These are phyloP conservation scores for Fusarium sororula DNA, from an alignment of 2,329 filamentous ascomycete genomes.

Conservation along the genomic window DNA sequence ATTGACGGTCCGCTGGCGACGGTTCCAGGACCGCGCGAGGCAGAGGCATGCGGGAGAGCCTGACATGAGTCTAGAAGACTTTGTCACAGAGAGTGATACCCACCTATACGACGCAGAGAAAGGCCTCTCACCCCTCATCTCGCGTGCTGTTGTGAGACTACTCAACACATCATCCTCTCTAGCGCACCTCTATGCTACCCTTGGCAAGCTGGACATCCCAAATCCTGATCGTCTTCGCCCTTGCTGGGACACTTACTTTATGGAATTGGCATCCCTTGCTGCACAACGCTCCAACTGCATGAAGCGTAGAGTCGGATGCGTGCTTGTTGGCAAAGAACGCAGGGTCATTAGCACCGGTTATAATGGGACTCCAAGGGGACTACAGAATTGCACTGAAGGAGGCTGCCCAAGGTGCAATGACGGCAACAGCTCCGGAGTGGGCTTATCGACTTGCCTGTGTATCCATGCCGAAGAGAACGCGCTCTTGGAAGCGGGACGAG, in stretches of 20 bases:
- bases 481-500: slow-evolving; percentile 89
- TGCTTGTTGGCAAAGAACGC: slow-evolving; percentile 81
- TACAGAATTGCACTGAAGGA: slow-evolving; percentile 91
- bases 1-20: slow-evolving; percentile 81
- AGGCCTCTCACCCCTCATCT: slow-evolving; percentile 79
- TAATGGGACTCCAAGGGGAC: slow-evolving; percentile 92
- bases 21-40: slow-evolving; percentile 64
- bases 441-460: slow-evolving; percentile 88
- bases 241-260: slow-evolving; percentile 97
- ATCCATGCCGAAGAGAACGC: slow-evolving; percentile 99
- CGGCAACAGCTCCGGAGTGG: slow-evolving; percentile 73
- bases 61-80: slow-evolving; percentile 60
- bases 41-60: slow-evolving; percentile 26
- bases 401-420: slow-evolving; percentile 90
- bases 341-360: slow-evolving; percentile 96
- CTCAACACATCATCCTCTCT: slow-evolving; percentile 84
- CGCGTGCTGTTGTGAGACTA: slow-evolving; percentile 83
- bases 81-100: slow-evolving; percentile 69
- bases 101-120: slow-evolving; percentile 75
- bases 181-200: slow-evolving; percentile 74
- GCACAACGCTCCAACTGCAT: slow-evolving; percentile 95
- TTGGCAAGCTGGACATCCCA: slow-evolving; percentile 78
- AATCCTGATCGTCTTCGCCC: slow-evolving; percentile 84
- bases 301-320: slow-evolving; percentile 95
- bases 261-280: slow-evolving; percentile 92